Percentiles rank a stretch among this genome's conserved stretches.
These are phyloP conservation scores for Xylaria sp. DNA, from an alignment of 2,329 filamentous ascomycete species.

Conservation along the genomic window DNA sequence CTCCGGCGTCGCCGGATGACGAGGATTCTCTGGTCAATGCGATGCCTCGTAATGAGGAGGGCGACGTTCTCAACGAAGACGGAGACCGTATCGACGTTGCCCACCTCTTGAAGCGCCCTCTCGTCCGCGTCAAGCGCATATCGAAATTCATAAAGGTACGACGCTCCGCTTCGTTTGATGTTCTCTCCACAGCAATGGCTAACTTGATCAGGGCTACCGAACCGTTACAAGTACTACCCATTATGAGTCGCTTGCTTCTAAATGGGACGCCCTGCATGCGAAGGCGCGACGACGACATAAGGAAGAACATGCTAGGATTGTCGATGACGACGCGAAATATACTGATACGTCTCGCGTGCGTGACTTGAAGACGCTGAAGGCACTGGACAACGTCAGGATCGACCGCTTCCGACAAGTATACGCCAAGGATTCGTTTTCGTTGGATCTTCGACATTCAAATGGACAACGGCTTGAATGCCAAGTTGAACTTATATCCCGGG, in stretches of 20 bases:
- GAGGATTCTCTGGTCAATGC: conserved; percentile 62
- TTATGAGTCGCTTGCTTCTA: conserved; percentile 59
- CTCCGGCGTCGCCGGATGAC: conserved; percentile 65
- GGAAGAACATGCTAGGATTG: conserved; percentile 71
- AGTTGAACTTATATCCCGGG: conserved; percentile 83
- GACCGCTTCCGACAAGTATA: conserved; percentile 80
- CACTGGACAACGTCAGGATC: conserved; percentile 70
- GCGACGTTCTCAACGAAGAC: conserved; percentile 70
- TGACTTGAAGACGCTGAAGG: conserved; percentile 75
- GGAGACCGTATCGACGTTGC: conserved; percentile 94
- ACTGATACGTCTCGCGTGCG: conserved; percentile 82
- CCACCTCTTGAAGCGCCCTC: conserved; percentile 84
- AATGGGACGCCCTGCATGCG: conserved; percentile 73
- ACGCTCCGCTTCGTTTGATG: neutral
- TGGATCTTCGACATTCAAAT: conserved; percentile 84
- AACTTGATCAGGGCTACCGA: conserved; percentile 57
- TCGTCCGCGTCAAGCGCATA: conserved; percentile 87
- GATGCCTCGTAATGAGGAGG: conserved; percentile 63
- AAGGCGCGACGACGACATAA: conserved; percentile 75
- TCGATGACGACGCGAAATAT: conserved; percentile 83
- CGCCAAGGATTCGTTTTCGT: conserved; percentile 86
- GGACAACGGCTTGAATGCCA: conserved; percentile 89
- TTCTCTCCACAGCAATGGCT: conserved; percentile 35
- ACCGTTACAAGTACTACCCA: conserved; percentile 55
- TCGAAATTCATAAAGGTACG: conserved; percentile 77